Base-by-base conservation (phyloP, 768 basidiomycete genomes). In the Boletus edulis region DNA sequence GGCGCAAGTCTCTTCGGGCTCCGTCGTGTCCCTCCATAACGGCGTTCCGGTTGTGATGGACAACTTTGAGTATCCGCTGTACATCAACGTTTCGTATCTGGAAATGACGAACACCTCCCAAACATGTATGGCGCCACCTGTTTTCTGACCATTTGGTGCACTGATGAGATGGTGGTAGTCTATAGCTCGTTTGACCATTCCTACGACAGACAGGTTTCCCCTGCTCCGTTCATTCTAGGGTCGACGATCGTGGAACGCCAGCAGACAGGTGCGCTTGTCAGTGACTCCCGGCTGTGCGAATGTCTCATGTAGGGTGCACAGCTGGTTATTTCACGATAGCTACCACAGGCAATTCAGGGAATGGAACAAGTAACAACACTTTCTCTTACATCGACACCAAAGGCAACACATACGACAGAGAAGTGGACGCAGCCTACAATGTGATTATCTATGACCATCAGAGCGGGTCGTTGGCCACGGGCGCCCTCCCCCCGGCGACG, bases 281-380 rank as follows among this genome's bases (percentile, higher is more conserved):
- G 31, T 43, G 37, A 7, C 22, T 51, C 32, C 35, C 22, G 41
- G 12, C 15, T 2, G 24, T 5, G 20, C 17, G 31, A 47, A 27
- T 9, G 29, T 35, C 38, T 67, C n/a, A 60, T 14, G 7, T 27
- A 6, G 24, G 4, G 18, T 24, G 11, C 15, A 6, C 52, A 82
- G 84, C 69, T 46, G 85, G 81, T 18, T 81, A 78, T 68, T 81
- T 83, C 68, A 68, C 71, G 13, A 61, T 73, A 1, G 66, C 72
- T 1, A 65, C 75, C 32, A 68, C 71, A 1, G 81, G 82, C 13
- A 84, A 82, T 64, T 68, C 69, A 8, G 87, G 84, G 1, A 87
- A 87, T 51, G 87, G 88, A 29, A 87, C 85, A 7, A 88, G 75
- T 69, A 81, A 79, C 70, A 90, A 90, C 66, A 78, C 77, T 1